Evolutionary conservation across 495 filamentous ascomycete genomes (phyloP).

Genomic region (Chaetomium cochliodes): DNA sequence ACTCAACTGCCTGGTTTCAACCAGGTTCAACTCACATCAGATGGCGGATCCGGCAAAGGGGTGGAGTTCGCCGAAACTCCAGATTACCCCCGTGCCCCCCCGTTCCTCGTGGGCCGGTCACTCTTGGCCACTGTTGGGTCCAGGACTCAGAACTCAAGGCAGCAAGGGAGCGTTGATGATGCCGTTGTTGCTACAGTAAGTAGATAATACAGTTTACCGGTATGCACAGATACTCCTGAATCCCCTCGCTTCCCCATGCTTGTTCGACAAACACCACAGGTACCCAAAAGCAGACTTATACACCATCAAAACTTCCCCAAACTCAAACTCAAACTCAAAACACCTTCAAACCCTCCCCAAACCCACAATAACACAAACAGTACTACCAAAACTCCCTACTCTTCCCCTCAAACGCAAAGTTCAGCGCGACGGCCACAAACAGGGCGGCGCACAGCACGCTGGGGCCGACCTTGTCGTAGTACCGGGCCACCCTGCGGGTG

Average conservation of each 20-base stretch:
- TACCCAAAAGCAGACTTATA: not conserved
- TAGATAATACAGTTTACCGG: conserved; percentile 14
- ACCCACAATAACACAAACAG: not conserved
- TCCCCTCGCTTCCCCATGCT: conserved; percentile 1
- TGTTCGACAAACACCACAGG: not conserved
- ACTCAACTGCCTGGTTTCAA: not conserved
- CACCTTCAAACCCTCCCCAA: not conserved
- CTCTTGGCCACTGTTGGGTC: not conserved
- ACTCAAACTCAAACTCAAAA: too few relatives aligned
- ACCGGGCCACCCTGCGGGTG: conserved; percentile 74
- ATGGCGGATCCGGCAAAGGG: not conserved
- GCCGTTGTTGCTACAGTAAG: conserved; percentile 3
- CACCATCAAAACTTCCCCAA: not conserved
- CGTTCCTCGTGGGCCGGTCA: conserved; percentile 1
- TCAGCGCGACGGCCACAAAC: conserved; percentile 68
- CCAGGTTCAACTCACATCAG: not conserved
- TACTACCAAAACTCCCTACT: conserved; percentile 43
- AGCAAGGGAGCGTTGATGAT: not conserved
- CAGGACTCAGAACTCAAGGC: not conserved
- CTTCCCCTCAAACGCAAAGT: conserved; percentile 65
- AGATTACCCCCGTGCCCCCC: too few relatives aligned
- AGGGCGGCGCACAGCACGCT: conserved; percentile 73
- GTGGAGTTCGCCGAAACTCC: not conserved
- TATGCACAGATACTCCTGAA: conserved; percentile 1
- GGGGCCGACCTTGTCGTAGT: conserved; percentile 87